These are phyloP conservation scores for Amanita brunnescens DNA, from an alignment of 768 basidiomycete species.

Conservation along the genomic window DNA sequence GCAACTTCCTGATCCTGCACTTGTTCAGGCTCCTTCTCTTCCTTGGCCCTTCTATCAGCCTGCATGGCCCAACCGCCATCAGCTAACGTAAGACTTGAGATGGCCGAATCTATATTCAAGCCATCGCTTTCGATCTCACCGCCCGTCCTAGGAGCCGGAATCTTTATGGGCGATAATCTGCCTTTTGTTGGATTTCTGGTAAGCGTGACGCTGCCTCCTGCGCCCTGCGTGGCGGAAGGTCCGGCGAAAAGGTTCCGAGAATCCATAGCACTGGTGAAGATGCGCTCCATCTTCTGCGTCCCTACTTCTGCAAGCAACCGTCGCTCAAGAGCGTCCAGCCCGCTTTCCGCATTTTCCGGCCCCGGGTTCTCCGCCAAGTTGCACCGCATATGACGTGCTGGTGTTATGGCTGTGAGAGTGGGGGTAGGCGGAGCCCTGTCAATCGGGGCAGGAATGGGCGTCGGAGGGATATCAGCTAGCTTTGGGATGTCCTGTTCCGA, in stretches of 20 bases:
- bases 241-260: slow-evolving; percentile 22
- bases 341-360: slow-evolving; percentile 30
- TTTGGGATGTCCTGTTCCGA: background rate
- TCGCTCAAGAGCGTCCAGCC: slow-evolving; percentile 67
- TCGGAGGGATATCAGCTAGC: background rate
- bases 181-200: slow-evolving; percentile 1
- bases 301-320: slow-evolving; percentile 65
- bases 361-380: slow-evolving; percentile 11
- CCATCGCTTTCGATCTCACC: slow-evolving; percentile 21
- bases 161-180: slow-evolving; percentile 8
- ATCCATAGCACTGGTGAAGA: slow-evolving; percentile 20
- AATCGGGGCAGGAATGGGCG: slow-evolving; percentile 11
- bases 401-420: slow-evolving; percentile 31
- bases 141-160: slow-evolving; percentile 27
- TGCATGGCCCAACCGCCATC: slow-evolving; percentile 16
- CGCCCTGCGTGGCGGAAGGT: background rate
- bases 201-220: slow-evolving; percentile 2
- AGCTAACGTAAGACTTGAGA: slow-evolving; percentile 45
- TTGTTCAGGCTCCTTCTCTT: slow-evolving; percentile 8
- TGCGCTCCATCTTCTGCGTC: slow-evolving; percentile 41
- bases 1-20: slow-evolving; percentile 11
- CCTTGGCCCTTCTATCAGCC: slow-evolving; percentile 13
- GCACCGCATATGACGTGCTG: slow-evolving; percentile 11
- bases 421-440: slow-evolving; percentile 45
- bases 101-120: slow-evolving; percentile 37